Evolutionary conservation across 768 basidiomycete genomes (phyloP).

Genomic region (Lactarius hengduanensis): DNA sequence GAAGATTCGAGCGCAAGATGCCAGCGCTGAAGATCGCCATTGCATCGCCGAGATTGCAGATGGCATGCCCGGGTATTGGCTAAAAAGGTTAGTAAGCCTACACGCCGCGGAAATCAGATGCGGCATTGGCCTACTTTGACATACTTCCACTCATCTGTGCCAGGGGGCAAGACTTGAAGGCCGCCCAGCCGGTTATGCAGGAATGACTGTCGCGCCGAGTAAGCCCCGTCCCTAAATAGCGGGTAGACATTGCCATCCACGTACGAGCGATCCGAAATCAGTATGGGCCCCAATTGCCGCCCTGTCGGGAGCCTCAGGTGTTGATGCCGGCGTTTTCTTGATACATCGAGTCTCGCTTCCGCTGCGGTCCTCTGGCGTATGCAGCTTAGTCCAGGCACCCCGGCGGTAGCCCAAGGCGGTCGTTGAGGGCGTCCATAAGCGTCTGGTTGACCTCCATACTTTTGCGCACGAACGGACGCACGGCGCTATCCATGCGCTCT

Average conservation of each 20-base stretch:
- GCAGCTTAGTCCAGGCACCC: conserved; percentile 35
- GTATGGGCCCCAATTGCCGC: conserved; percentile 39
- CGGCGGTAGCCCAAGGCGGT: conserved; percentile 36
- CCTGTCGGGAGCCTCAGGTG: conserved; percentile 35
- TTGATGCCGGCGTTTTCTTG: conserved; percentile 26
- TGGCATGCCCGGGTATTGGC: conserved; percentile 37
- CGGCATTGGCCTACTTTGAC: background rate
- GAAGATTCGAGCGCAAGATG: conserved; percentile 37
- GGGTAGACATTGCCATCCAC: background rate
- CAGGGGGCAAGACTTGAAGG: conserved; percentile 8
- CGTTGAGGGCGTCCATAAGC: conserved; percentile 35
- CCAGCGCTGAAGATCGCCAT: conserved; percentile 36
- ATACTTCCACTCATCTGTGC: conserved; percentile 13
- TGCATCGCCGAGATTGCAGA: conserved; percentile 39
- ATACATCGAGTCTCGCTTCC: conserved; percentile 38
- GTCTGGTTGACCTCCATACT: conserved; percentile 35
- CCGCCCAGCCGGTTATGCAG: conserved; percentile 11
- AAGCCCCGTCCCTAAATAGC: background rate
- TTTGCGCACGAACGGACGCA: conserved; percentile 35
- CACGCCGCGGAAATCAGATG: background rate
- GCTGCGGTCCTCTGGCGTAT: conserved; percentile 34
- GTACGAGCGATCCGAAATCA: conserved; percentile 37
- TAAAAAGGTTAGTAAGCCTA: background rate
- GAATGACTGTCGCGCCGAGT: conserved; percentile 2
- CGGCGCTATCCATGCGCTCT: conserved; percentile 33